These are phyloP conservation scores for Eragrostis curvula DNA, from an alignment of 176 grass and related monocot genomes.

Conservation along the genomic window DNA sequence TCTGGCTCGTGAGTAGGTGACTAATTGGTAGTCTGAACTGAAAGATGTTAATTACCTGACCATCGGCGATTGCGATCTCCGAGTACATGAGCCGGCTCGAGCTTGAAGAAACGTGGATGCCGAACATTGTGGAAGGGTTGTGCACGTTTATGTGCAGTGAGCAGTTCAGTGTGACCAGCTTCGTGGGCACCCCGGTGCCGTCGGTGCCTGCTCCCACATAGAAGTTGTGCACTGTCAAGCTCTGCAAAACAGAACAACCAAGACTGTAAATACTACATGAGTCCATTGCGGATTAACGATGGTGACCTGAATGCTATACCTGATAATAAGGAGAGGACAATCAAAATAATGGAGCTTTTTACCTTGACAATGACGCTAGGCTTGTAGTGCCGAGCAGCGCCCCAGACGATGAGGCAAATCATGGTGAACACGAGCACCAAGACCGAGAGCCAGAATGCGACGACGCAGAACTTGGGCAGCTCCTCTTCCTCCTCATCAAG, in stretches of 20 bases:
- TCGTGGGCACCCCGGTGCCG: constrained; percentile 76
- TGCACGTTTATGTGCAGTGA: constrained; percentile 64
- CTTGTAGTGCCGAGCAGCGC: constrained; percentile 67
- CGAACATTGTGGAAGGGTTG: constrained; percentile 82
- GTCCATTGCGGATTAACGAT: too few species aligned
- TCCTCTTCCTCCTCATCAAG: constrained; percentile 41
- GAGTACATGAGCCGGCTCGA: constrained; percentile 66
- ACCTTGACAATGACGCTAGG: constrained; percentile 65
- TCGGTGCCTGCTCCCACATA: constrained; percentile 84
- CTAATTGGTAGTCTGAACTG: too few species aligned
- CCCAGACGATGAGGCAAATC: constrained; percentile 86
- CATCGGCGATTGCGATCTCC: constrained; percentile 70
- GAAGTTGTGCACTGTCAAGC: constrained; percentile 74
- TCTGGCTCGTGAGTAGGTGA: not conserved
- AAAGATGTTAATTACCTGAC: constrained; percentile 51
- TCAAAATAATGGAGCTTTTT: too few species aligned
- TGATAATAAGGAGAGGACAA: not conserved
- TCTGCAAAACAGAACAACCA: constrained; percentile 42
- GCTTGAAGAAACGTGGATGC: constrained; percentile 76
- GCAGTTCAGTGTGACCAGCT: constrained; percentile 77
- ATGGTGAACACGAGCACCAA: constrained; percentile 62
- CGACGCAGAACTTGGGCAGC: constrained; percentile 57
- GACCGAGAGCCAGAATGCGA: constrained; percentile 49
- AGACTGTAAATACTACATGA: not conserved
- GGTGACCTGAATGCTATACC: not conserved